Base-by-base conservation (phyloP, 2,329 filamentous ascomycete genomes). In the Colletotrichum magnum region DNA sequence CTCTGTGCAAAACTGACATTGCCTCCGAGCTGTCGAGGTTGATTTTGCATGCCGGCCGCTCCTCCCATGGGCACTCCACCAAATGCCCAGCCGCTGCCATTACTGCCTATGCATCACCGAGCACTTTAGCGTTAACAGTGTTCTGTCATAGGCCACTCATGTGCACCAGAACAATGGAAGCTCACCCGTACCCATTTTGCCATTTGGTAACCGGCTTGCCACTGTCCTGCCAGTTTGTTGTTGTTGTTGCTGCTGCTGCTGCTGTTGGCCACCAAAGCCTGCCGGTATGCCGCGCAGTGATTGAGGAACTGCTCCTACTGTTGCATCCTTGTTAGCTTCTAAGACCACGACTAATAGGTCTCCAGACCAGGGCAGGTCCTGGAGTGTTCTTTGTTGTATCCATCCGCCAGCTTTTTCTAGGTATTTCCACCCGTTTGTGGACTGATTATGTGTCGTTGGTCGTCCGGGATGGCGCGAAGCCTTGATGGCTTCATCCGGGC, bases 1-100 rank as follows among this genome's bases (percentile, higher is more conserved):
- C 88, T 91, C 77, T 92, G 89, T 57, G 89, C 89, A 79, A 92
- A 92, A 79, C 89, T 92, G 68, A 89, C 82, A 78, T 87, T 89
- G 74, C 88, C 84, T 71, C 86, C 84, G 75, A 89, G 79, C 81
- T 89, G 85, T 75, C 87, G 83, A 63, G 82, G 79, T 58, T 84
- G 82, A 72, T 84, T 88, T 75, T 85, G 87, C 66, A 89, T 82
- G 51, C 83, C 83, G 75, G 84, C 32, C 10, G 32, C 84, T 74
- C 82, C 81, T 67, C 88, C 86, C 86, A 92, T 90, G 28, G 89
- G 88, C 75, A 90, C 84, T 73, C 84, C 86, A 70, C 88, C 87
- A 80, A 91, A 91, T 13, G 87, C 87, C 89, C 90, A 92, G 71
- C 87, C 87, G 68, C 84, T 82, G 63, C 79, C 83, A 73, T 85